These are phyloP conservation scores for Graphilbum ipis-grandicollis DNA, from an alignment of 2,329 filamentous ascomycete species.

Conservation along the genomic window DNA sequence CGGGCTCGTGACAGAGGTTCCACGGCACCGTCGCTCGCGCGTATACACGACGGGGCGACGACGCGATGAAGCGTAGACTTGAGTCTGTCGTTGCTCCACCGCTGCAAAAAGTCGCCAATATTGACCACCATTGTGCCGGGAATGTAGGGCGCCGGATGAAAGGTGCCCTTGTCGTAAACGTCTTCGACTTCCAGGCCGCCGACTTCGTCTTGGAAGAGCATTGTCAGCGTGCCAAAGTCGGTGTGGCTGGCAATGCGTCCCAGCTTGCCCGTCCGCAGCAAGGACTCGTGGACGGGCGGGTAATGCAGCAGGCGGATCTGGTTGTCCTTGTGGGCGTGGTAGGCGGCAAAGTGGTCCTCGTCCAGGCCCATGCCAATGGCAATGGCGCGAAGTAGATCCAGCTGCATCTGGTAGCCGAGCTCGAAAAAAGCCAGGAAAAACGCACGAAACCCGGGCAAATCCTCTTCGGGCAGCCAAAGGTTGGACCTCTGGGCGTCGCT, in stretches of 20 bases:
- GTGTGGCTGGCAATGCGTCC: constrained; percentile 15
- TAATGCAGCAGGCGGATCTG: constrained; percentile 44
- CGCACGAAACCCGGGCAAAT: constrained; percentile 18
- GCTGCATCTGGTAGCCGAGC: constrained; percentile 13
- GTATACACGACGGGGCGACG: constrained; percentile 5
- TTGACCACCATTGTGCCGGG: constrained; percentile 20
- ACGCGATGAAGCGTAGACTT: constrained; percentile 8
- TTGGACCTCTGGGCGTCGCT: constrained; percentile 16
- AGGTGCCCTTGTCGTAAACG: constrained; percentile 17
- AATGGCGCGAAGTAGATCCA: constrained; percentile 14
- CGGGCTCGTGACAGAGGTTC: constrained; percentile 29
- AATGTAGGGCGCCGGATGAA: constrained; percentile 18
- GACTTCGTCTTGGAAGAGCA: constrained; percentile 25
- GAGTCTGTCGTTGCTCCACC: constrained; percentile 20
- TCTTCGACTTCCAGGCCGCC: constrained; percentile 27
- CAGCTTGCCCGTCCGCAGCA: constrained; percentile 13
- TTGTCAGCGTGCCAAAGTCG: constrained; percentile 23
- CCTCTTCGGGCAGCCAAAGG: constrained; percentile 20
- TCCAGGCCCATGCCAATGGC: constrained; percentile 17
- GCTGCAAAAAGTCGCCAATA: constrained; percentile 21
- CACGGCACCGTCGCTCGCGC: constrained; percentile 11
- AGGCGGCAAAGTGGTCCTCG: constrained; percentile 10
- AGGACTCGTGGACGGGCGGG: constrained; percentile 15
- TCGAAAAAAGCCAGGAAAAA: constrained; percentile 16
- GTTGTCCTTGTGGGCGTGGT: constrained; percentile 37